A percentile compares a stretch with the other conserved stretches of the same genome.
phyloP scores from a whole-genome alignment of 352 stramenopile species.

The Phytophthora boehmeriae region DNA sequence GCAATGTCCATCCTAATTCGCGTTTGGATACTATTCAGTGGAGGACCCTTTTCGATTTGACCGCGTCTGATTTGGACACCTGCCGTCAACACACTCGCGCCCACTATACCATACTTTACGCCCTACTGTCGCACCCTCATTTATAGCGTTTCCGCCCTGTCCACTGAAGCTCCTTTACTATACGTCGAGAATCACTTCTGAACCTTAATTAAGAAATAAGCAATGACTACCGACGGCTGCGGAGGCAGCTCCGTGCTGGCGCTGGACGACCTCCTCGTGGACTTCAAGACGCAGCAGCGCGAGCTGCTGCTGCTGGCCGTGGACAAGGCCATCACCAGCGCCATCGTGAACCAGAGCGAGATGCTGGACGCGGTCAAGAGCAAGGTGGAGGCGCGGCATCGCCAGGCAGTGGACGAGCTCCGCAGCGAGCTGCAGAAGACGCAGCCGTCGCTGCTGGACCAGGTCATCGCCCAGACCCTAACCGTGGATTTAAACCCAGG shows the following conservation, averaged over 20 bases:
- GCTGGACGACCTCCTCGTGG: slow-evolving; percentile 22
- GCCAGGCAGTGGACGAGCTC: slow-evolving; percentile 11
- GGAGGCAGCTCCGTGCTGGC: slow-evolving; percentile 1
- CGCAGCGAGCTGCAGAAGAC: slow-evolving; percentile 20
- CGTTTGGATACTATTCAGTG: no score
- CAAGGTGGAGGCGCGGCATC: slow-evolving; percentile 26
- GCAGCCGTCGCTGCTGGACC: slow-evolving; percentile 26
- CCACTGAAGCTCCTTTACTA: no score
- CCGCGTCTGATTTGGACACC: no score
- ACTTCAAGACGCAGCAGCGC: slow-evolving; percentile 36
- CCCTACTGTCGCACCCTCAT: no score
- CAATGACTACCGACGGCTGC: neutral
- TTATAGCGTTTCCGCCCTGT: no score
- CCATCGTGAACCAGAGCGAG: slow-evolving; percentile 38
- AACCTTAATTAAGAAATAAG: no score
- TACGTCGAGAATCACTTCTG: no score
- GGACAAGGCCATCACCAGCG: slow-evolving; percentile 29
- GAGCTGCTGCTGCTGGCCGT: slow-evolving; percentile 32
- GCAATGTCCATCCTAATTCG: no score
- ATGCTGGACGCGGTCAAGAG: slow-evolving; percentile 28
- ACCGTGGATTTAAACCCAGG: slow-evolving; percentile 27
- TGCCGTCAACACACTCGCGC: no score
- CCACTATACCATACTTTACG: no score
- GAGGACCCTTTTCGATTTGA: no score
- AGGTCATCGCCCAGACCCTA: slow-evolving; percentile 21